These are phyloP conservation scores for Schwanniomyces etchellsii DNA, from an alignment of 1,139 yeast species.

Conservation along the genomic window DNA sequence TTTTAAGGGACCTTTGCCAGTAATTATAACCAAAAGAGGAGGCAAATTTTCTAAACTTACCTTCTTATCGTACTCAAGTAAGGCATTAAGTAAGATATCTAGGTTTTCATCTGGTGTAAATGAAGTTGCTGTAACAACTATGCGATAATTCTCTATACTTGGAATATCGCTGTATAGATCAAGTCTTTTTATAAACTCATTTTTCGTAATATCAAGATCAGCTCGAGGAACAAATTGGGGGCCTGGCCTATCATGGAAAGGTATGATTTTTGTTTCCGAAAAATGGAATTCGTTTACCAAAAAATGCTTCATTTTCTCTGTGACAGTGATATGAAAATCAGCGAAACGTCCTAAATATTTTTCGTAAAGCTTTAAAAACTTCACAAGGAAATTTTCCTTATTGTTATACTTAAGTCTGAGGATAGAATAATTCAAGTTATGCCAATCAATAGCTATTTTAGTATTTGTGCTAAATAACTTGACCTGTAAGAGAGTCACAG, in stretches of 20 bases:
- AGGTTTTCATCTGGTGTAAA: constrained; percentile 96
- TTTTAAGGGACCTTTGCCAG: constrained; percentile 92
- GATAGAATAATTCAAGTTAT: constrained; percentile 84
- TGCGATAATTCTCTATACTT: constrained; percentile 39
- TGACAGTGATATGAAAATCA: constrained; percentile 70
- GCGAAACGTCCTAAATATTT: constrained; percentile 50
- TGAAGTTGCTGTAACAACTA: constrained; percentile 82
- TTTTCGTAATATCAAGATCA: constrained; percentile 10
- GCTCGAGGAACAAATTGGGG: constrained; percentile 52
- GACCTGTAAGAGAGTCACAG: constrained; percentile 54
- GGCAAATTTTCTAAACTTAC: constrained; percentile 23
- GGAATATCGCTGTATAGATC: constrained; percentile 33
- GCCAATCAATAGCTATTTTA: constrained; percentile 86
- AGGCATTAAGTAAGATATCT: constrained; percentile 59
- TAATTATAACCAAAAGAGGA: constrained; percentile 61
- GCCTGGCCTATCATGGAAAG: constrained; percentile 74
- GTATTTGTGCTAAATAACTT: constrained; percentile 52
- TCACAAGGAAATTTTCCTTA: constrained; percentile 57
- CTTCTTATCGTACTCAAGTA: constrained; percentile 50
- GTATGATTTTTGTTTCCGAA: constrained; percentile 25
- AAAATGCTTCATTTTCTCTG: constrained; percentile 64
- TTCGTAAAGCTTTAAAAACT: constrained; percentile 54
- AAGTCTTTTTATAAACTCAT: constrained; percentile 7
- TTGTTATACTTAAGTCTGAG: constrained; percentile 59
- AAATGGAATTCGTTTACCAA: constrained; percentile 52